A percentile compares a stretch with the other conserved stretches of the same genome.
Conservation (phyloP, 1,139 yeast species). For the Protomyces macrosporus region DNA sequence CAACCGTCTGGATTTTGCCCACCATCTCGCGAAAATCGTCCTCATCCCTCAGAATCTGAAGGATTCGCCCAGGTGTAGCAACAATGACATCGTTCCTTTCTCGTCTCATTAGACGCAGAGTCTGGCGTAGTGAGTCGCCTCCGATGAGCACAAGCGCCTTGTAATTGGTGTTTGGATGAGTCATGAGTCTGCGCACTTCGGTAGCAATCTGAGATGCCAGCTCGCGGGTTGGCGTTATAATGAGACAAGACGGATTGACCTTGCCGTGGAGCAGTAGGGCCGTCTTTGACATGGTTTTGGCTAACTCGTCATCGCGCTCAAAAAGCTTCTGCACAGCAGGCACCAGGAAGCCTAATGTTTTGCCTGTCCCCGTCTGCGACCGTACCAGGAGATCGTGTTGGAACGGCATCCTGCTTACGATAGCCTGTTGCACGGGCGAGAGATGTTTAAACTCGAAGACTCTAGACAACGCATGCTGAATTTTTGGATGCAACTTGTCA, state of each 20-base stretch:
- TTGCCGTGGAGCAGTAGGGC: conserved; percentile 5
- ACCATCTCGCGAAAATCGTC: conserved; percentile 61
- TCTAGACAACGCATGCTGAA: neutral
- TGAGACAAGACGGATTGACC: conserved; percentile 61
- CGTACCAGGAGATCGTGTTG: conserved; percentile 64
- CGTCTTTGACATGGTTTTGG: neutral
- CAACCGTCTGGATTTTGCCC: conserved; percentile 69
- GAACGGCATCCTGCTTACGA: conserved; percentile 12
- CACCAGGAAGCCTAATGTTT: conserved; percentile 80
- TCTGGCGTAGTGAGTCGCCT: conserved; percentile 88
- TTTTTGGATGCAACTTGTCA: conserved; percentile 1
- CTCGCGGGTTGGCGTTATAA: conserved; percentile 89
- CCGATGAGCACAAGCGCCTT: conserved; percentile 87
- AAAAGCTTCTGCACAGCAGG: conserved; percentile 59
- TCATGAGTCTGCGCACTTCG: conserved; percentile 43
- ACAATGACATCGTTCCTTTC: conserved; percentile 66
- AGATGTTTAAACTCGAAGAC: conserved; percentile 4
- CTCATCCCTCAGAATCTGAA: conserved; percentile 71
- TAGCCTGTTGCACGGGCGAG: conserved; percentile 17
- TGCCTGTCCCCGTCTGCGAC: conserved; percentile 94
- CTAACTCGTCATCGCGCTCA: conserved; percentile 1
- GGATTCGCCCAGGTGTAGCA: conserved; percentile 88
- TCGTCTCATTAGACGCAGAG: conserved; percentile 53
- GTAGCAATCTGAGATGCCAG: conserved; percentile 67
- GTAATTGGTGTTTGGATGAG: conserved; percentile 48